These are phyloP conservation scores for Cryomyces antarcticus DNA, from an alignment of 495 filamentous ascomycete genomes.

Conservation along the genomic window DNA sequence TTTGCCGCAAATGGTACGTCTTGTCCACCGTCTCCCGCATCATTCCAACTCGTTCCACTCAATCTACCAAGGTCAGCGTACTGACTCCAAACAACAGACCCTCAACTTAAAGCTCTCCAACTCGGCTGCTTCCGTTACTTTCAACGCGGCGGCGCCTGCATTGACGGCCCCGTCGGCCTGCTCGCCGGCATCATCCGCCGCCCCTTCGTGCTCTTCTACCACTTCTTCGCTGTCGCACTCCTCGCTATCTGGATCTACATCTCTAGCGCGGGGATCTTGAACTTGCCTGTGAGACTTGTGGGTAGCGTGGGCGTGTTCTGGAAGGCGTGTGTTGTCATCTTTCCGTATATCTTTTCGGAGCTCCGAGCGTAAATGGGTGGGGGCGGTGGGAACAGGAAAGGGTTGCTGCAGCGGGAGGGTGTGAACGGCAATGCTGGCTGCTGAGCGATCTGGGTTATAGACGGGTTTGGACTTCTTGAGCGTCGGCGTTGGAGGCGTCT, in stretches of 20 bases:
- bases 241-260: conserved; percentile 68
- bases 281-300: conserved; percentile 36
- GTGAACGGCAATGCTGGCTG: too few species aligned
- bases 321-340: conserved; percentile 74
- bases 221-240: conserved; percentile 89
- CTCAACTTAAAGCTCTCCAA: conserved; percentile 59
- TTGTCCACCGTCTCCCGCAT: neutral
- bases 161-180: conserved; percentile 60
- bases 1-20: conserved; percentile 63
- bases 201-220: conserved; percentile 62
- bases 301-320: conserved; percentile 52
- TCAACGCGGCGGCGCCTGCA: conserved; percentile 45
- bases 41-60: too few species aligned
- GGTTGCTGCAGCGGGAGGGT: too few species aligned
- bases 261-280: conserved; percentile 29
- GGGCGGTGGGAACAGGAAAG: too few species aligned
- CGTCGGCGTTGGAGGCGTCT: too few species aligned
- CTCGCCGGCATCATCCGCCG: conserved; percentile 65
- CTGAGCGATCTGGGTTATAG: too few species aligned
- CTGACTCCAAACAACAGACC: conserved; percentile 23
- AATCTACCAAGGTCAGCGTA: neutral
- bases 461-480: too few species aligned
- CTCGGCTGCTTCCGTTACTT: conserved; percentile 90
- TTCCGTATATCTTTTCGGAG: conserved; percentile 61
- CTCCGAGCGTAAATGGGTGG: conserved; percentile 6